Percentiles rank a stretch among this genome's conserved stretches.
Conservation (phyloP, 306 rosid species). For the Quercus engelmannii region DNA sequence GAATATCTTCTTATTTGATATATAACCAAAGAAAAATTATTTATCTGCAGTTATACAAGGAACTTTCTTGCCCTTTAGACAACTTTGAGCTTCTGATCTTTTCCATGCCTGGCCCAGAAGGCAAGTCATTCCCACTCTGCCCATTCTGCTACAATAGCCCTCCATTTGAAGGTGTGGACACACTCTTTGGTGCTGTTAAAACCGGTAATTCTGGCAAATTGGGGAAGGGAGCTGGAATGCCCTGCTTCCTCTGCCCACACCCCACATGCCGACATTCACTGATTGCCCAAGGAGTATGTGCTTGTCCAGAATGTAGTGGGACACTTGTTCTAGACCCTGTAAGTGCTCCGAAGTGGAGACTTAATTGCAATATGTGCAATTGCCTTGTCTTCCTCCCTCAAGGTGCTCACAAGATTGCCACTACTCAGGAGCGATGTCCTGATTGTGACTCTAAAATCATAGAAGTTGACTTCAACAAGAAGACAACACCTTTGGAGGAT, state of each 20-base stretch:
- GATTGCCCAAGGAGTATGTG: constrained; percentile 83
- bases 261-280: constrained; percentile 87
- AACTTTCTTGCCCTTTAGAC: constrained; percentile 84
- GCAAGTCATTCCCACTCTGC: constrained; percentile 85
- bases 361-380: constrained; percentile 81
- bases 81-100: constrained; percentile 85
- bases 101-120: constrained; percentile 88
- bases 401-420: constrained; percentile 88
- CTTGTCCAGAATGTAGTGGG: constrained; percentile 95
- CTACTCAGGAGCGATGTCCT: constrained; percentile 62
- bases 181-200: constrained; percentile 54
- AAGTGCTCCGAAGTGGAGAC: constrained; percentile 91
- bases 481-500: constrained; percentile 79
- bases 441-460: constrained; percentile 78
- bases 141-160: constrained; percentile 97
- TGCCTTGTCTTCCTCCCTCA: constrained; percentile 86
- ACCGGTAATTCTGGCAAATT: constrained; percentile 49
- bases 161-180: constrained; percentile 88
- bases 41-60: constrained; percentile 80
- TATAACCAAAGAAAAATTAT: background rate
- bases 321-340: constrained; percentile 85
- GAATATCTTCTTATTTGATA: constrained; percentile 4
- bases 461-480: constrained; percentile 95
- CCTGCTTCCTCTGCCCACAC: constrained; percentile 90
- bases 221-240: constrained; percentile 96